Base-by-base conservation (phyloP, 176 grass and related monocot species). In the Triticum urartu region DNA sequence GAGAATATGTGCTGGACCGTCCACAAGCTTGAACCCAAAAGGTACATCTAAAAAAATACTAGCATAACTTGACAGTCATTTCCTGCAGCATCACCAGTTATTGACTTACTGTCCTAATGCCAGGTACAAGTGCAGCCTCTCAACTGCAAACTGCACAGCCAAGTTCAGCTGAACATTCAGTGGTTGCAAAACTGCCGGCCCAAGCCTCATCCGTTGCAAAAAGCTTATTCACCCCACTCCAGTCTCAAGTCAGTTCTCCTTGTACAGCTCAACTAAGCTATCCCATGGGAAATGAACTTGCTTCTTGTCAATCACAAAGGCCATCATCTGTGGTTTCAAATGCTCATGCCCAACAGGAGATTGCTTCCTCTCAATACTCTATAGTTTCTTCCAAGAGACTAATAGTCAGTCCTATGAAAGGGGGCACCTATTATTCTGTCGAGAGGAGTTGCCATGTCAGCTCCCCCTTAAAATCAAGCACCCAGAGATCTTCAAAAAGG, bases 361-460 rank as follows among this genome's bases (percentile, higher is more conserved):
- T 76, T 33, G 67, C 69, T 64, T 85, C 87, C 10, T 86, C 91
- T 11, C 91, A 93, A 18, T 98, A 93, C 64, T 94, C 95, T 45
- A 87, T 95, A 22, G 64, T 98, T 87, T 93, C 95, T 70, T 98
- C 93, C 61, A 86, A 95, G 87, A 95, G 87, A 52, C 83, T 98
- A 42, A 95, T 94, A 8, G 86, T 94, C 60, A 98, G 95, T 26
- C 95, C 95, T 83, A 85, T 93, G n/a, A 95, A 98, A 90, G 79
- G 93, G 15, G 72, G 75, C 13, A 33, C 89, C 74, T 95, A 94
- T 32, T 98, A 91, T 63, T 82, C 95, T 59, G 89, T 98, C 21
- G 95, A 94, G 85, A 89, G 95, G 62, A 98, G 89, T 58, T 98
- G 92, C 84, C 93, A 91, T 81, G 87, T 98, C 74, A 92, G 87